Conservation (phyloP, 129 eudicot genomes). For the Oenanthe sinensis region DNA sequence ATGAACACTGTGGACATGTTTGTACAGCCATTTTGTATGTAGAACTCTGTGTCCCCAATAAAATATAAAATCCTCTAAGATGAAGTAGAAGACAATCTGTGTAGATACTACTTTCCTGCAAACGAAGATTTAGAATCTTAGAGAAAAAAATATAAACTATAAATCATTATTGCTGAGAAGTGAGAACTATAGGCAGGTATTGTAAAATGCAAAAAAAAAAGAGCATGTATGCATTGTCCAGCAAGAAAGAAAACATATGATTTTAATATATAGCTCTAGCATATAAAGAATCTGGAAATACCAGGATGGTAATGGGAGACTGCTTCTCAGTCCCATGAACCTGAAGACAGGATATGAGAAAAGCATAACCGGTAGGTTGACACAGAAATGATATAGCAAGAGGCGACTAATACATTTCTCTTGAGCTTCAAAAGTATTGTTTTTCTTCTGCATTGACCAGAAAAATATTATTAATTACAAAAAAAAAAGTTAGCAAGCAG, state of each 20-base stretch:
- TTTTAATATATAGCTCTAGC: slow-evolving; percentile 15
- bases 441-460: slow-evolving; percentile 54
- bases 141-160: not conserved
- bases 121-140: not conserved
- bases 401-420: slow-evolving; percentile 73
- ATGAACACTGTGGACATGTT: slow-evolving; percentile 93
- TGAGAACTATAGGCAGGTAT: not conserved
- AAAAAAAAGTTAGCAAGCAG: not conserved
- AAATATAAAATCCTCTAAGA: slow-evolving; percentile 89
- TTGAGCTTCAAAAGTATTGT: slow-evolving; percentile 80
- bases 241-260: not conserved
- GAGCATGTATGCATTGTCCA: not conserved
- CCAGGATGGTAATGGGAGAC: slow-evolving; percentile 97
- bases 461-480: not conserved
- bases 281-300: slow-evolving; percentile 69
- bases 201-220: not conserved
- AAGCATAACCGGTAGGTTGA: slow-evolving; percentile 89
- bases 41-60: slow-evolving; percentile 97
- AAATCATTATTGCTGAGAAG: not conserved
- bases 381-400: slow-evolving; percentile 78
- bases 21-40: slow-evolving; percentile 95
- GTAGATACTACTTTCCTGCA: slow-evolving; percentile 85
- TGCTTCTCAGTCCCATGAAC: slow-evolving; percentile 93
- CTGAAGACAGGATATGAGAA: slow-evolving; percentile 88
- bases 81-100: slow-evolving; percentile 80